A percentile compares a stretch with the other conserved stretches of the same genome.
Evolutionary conservation across 768 basidiomycete genomes (phyloP).

Genomic region (Ephemerocybe angulata): DNA sequence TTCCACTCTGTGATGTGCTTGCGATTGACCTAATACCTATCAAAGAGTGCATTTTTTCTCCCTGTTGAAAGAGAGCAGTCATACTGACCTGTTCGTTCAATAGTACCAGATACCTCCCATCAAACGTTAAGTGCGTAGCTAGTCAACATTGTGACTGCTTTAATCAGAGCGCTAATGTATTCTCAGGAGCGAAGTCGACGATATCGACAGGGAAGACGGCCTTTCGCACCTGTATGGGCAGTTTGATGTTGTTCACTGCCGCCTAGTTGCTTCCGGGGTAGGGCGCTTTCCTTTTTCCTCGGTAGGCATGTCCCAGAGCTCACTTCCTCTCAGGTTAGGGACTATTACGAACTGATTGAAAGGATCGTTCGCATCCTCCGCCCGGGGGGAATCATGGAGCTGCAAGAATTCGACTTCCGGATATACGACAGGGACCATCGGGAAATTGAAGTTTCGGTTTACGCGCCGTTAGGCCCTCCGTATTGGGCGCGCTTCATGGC

Average conservation of each 20-base stretch:
- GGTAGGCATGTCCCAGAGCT: neutral
- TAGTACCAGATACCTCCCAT: conserved; percentile 54
- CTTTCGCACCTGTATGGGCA: conserved; percentile 76
- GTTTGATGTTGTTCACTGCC: conserved; percentile 73
- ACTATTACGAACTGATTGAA: conserved; percentile 61
- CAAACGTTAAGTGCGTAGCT: conserved; percentile 72
- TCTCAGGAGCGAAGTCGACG: conserved; percentile 78
- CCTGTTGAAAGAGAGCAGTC: neutral
- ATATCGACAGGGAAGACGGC: conserved; percentile 81
- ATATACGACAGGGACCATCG: conserved; percentile 49
- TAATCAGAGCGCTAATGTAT: no score
- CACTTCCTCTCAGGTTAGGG: conserved; percentile 59
- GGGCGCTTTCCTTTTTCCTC: conserved; percentile 26
- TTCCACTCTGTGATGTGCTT: conserved; percentile 62
- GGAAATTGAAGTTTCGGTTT: conserved; percentile 30
- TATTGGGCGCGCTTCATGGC: conserved; percentile 65
- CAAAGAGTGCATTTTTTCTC: conserved; percentile 38
- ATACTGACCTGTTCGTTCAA: conserved; percentile 12
- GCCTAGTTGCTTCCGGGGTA: conserved; percentile 71
- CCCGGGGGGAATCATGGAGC: conserved; percentile 62
- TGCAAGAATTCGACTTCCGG: conserved; percentile 69
- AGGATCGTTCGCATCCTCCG: conserved; percentile 65
- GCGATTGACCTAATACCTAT: conserved; percentile 80
- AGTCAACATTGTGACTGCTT: no score
- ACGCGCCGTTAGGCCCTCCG: conserved; percentile 41